Conservation (phyloP, 208 protist genomes). For the Trypanosoma theileri region DNA sequence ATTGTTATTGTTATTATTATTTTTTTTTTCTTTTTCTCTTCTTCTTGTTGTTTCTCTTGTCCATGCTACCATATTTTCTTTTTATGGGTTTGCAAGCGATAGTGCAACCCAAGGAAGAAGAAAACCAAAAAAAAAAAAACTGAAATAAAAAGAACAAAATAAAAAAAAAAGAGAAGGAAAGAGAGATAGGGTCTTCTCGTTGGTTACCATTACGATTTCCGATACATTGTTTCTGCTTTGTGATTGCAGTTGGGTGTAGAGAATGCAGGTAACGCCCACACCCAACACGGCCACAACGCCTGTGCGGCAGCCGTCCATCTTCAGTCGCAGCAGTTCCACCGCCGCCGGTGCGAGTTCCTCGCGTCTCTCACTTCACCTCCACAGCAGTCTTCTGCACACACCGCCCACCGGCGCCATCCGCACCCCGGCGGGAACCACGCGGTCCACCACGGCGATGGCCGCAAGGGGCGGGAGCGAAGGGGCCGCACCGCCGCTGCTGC, state of each 20-base stretch:
- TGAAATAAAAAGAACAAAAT: constrained; percentile 3
- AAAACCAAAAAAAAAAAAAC: constrained; percentile 9
- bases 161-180: constrained; percentile 8
- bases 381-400: constrained; percentile 16
- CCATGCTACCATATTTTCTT: not conserved
- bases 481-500: not conserved
- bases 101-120: constrained; percentile 1
- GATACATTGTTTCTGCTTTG: not conserved
- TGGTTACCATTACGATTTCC: not conserved
- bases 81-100: not conserved
- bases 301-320: constrained; percentile 1
- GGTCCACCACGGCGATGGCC: no score
- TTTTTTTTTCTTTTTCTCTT: constrained; percentile 11
- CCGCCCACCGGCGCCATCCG: constrained; percentile 10
- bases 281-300: constrained; percentile 1
- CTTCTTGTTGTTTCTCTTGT: constrained; percentile 1
- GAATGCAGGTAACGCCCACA: constrained; percentile 3
- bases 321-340: constrained; percentile 17
- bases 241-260: not conserved
- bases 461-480: not conserved
- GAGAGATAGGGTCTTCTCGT: not conserved
- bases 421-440: no score
- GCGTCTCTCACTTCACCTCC: constrained; percentile 11
- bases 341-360: constrained; percentile 1
- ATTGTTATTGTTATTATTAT: not conserved